Evolutionary conservation across 352 stramenopile genomes (phyloP), one percentile per base, ranked within the genome.

Genomic region (Phytophthora kernoviae): DNA sequence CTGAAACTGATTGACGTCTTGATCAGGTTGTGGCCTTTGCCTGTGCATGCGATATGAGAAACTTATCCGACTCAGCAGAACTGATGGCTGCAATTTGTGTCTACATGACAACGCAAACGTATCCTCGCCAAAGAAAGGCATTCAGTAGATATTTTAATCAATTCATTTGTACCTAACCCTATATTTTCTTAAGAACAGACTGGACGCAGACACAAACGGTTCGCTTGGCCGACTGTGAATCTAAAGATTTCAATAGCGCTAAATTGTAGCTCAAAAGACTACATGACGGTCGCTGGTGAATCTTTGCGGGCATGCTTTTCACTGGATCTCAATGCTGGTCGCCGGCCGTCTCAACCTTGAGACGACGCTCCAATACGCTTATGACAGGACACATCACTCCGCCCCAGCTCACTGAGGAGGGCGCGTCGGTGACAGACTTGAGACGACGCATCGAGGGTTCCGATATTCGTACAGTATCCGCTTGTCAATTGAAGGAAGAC

Each of bases 361-460:
- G 58, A 61, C 58, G 58, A 65, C 24, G 40, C 36, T 17, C 22
- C 41, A 22, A 36, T 43, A 26, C 14, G 30, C 27, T 53, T 47
- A 40, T 59, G 18, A 42, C 14, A 22, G 27, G 4, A 18, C 30
- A 20, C 44, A 61, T 55, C 58, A 17, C 58, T 39, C 36, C 26
- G 58, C 58, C 24, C 58, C 52, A 56, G 24, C 58, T 67, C 52
- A 62, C 3, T 67, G 58, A 67, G 58, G 58, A 49, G 51, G 58
- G 58, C 53, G 24, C 26, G 24, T 30, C 26, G 22, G 36, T 8
- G 36, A 30, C 24, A 30, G 24, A 30, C 6, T 56, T 56, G 34
- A 22, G 49, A 56, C 43, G 46, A 17, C 39, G 45, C 18, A 6
- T 18, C n/a, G n/a, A 6, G 32, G 46, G 39, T 50, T 58, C 48